Percentiles rank a stretch among this genome's conserved stretches.
These are phyloP conservation scores for Austroboletus novae-zelandiae DNA, from an alignment of 1,284 basidiomycete genomes.

Conservation along the genomic window DNA sequence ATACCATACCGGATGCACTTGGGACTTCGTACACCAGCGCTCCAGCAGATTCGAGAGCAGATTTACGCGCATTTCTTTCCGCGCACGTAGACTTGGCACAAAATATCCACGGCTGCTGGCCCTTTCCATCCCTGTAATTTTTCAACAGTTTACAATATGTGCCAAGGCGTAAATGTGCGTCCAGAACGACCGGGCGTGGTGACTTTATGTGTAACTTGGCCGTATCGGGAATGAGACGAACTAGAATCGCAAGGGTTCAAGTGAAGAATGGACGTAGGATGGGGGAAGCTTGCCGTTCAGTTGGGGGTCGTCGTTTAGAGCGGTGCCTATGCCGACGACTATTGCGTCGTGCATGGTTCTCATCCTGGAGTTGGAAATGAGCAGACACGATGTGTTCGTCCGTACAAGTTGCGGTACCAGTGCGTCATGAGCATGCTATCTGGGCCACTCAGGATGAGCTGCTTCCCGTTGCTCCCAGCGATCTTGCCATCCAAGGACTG, in stretches of 20 bases:
- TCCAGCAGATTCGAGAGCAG: constrained; percentile 51
- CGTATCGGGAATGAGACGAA: constrained; percentile 42
- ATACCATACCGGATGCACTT: constrained; percentile 28
- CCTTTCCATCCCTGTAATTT: constrained; percentile 60
- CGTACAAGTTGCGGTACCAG: constrained; percentile 50
- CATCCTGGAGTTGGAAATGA: constrained; percentile 52
- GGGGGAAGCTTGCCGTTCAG: constrained; percentile 71
- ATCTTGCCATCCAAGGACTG: constrained; percentile 95
- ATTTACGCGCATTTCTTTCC: constrained; percentile 40
- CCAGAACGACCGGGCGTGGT: constrained; percentile 85
- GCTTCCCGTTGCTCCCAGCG: constrained; percentile 70
- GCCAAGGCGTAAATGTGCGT: constrained; percentile 69
- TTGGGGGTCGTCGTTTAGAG: constrained; percentile 90
- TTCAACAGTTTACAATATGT: constrained; percentile 69
- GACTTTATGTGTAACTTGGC: constrained; percentile 40
- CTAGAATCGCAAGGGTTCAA: constrained; percentile 37
- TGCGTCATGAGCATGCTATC: constrained; percentile 97
- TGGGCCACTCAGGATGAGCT: constrained; percentile 79
- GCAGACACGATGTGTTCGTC: neutral
- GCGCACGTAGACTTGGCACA: constrained; percentile 37
- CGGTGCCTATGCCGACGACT: constrained; percentile 87
- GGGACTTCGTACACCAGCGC: constrained; percentile 50
- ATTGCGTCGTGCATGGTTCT: constrained; percentile 91
- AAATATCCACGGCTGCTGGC: constrained; percentile 77
- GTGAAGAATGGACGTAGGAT: neutral